Percentiles rank a stretch among this genome's conserved stretches.
Evolutionary conservation across 2,329 filamentous ascomycete species (phyloP).

Genomic region (Grosmannia huntii): DNA sequence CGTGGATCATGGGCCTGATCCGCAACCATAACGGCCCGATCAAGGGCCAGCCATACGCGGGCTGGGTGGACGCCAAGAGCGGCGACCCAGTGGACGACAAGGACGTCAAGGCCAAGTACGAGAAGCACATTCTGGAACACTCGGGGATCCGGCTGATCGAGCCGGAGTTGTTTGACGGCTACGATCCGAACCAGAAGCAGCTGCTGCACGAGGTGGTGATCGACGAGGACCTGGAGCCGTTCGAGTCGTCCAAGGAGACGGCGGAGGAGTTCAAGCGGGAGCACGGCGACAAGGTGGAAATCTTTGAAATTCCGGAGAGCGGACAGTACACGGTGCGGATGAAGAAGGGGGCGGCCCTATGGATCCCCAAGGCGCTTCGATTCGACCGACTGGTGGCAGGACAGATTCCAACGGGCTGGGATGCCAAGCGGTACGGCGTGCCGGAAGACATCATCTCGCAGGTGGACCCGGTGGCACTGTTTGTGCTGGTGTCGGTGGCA

Average conservation of each 20-base stretch:
- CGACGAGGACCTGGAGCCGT: conserved; percentile 91
- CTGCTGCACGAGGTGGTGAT: conserved; percentile 96
- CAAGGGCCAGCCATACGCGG: conserved; percentile 92
- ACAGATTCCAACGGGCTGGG: conserved; percentile 94
- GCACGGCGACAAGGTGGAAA: conserved; percentile 94
- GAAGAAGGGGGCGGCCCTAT: conserved; percentile 87
- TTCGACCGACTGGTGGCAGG: conserved; percentile 97
- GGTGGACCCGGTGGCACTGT: conserved; percentile 92
- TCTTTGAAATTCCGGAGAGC: conserved; percentile 87
- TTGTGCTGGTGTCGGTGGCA: conserved; percentile 83
- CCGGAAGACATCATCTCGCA: conserved; percentile 96
- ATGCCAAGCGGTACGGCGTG: conserved; percentile 89
- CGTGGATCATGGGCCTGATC: conserved; percentile 99
- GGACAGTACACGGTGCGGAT: conserved; percentile 90
- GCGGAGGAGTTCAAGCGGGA: conserved; percentile 95
- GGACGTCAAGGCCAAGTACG: conserved; percentile 94
- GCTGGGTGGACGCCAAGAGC: conserved; percentile 91
- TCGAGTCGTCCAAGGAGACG: conserved; percentile 94
- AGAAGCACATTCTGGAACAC: conserved; percentile 93
- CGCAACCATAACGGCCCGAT: conserved; percentile 95
- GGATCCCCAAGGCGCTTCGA: conserved; percentile 92
- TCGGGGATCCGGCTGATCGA: conserved; percentile 96
- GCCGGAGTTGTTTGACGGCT: conserved; percentile 90
- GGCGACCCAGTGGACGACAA: conserved; percentile 96
- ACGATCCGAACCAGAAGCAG: conserved; percentile 98